Percentiles rank a stretch among this genome's conserved stretches.
These are phyloP conservation scores for Cytospora leucostoma DNA, from an alignment of 2,329 filamentous ascomycete species.

Conservation along the genomic window DNA sequence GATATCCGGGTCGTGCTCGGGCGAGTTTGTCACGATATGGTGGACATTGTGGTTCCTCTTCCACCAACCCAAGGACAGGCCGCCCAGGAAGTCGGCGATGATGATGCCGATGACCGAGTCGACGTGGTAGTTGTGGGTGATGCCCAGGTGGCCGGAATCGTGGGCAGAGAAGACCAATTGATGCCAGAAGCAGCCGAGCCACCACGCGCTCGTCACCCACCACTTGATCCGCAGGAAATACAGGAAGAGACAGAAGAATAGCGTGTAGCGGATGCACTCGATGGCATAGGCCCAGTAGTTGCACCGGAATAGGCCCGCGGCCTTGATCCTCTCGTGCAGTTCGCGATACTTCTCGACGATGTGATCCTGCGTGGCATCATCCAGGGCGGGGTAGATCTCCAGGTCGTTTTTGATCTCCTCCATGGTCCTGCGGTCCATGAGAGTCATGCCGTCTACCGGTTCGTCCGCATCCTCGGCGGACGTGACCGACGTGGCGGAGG, in stretches of 20 bases:
- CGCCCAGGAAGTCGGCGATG: slow-evolving; percentile 86
- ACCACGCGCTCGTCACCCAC: slow-evolving; percentile 70
- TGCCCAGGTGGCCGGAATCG: slow-evolving; percentile 95
- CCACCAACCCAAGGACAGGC: slow-evolving; percentile 94
- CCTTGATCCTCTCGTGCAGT: slow-evolving; percentile 70
- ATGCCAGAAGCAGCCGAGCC: slow-evolving; percentile 86
- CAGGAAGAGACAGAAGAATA: slow-evolving; percentile 65
- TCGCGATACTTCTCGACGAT: slow-evolving; percentile 83
- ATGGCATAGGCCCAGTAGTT: slow-evolving; percentile 78
- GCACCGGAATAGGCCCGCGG: slow-evolving; percentile 79
- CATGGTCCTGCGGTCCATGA: slow-evolving; percentile 72
- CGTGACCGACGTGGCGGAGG: slow-evolving; percentile 63
- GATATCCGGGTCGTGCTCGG: slow-evolving; percentile 95
- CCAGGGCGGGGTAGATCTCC: slow-evolving; percentile 78
- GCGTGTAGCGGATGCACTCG: slow-evolving; percentile 71
- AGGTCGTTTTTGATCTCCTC: slow-evolving; percentile 76
- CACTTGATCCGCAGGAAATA: slow-evolving; percentile 63
- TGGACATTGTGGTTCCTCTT: slow-evolving; percentile 96
- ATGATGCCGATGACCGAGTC: slow-evolving; percentile 88
- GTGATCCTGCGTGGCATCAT: slow-evolving; percentile 69
- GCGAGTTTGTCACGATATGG: slow-evolving; percentile 92
- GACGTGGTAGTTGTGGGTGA: slow-evolving; percentile 83
- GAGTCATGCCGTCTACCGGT: slow-evolving; percentile 55
- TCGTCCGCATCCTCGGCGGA: slow-evolving; percentile 49
- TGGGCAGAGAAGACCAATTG: slow-evolving; percentile 93